Evolutionary conservation across 1,139 yeast genomes (phyloP).

Genomic region (Schwanniomyces etchellsii): DNA sequence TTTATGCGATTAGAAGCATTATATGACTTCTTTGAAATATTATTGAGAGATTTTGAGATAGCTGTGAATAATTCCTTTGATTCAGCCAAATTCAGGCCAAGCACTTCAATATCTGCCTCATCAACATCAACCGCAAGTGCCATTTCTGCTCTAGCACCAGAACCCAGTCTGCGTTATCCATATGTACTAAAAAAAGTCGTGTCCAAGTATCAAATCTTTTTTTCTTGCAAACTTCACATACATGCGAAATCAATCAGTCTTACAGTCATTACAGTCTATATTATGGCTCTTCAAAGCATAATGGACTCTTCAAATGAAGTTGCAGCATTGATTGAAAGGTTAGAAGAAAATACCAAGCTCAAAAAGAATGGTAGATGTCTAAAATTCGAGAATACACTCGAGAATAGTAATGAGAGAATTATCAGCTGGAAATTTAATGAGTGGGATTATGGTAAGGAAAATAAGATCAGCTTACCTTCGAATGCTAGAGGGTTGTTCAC

Average conservation of each 20-base stretch:
- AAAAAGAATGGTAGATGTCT: slow-evolving; percentile 20
- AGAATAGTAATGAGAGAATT: slow-evolving; percentile 11
- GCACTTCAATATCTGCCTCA: slow-evolving; percentile 80
- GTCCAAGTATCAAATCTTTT: too few relatives aligned
- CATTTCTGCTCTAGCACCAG: slow-evolving; percentile 9
- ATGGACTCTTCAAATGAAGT: slow-evolving; percentile 9
- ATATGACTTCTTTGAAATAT: slow-evolving; percentile 52
- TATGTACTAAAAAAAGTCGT: too few relatives aligned
- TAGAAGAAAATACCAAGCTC: slow-evolving; percentile 13
- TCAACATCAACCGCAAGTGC: slow-evolving; percentile 48
- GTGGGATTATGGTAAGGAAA: slow-evolving; percentile 68
- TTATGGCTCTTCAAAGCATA: background rate
- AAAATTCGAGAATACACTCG: slow-evolving; percentile 13
- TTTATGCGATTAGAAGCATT: slow-evolving; percentile 61
- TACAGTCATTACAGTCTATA: background rate
- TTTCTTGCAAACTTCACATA: background rate
- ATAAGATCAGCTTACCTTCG: slow-evolving; percentile 51
- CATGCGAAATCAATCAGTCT: background rate
- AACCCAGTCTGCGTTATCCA: too few relatives aligned
- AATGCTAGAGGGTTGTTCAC: slow-evolving; percentile 87
- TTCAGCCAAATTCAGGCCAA: slow-evolving; percentile 64
- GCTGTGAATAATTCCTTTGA: slow-evolving; percentile 53
- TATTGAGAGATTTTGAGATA: slow-evolving; percentile 51
- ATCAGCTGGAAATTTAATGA: slow-evolving; percentile 80
- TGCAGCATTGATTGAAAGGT: slow-evolving; percentile 8